Percentiles rank a stretch among this genome's conserved stretches.
Evolutionary conservation across 495 filamentous ascomycete species (phyloP).

Genomic region (Acidomyces sp.): DNA sequence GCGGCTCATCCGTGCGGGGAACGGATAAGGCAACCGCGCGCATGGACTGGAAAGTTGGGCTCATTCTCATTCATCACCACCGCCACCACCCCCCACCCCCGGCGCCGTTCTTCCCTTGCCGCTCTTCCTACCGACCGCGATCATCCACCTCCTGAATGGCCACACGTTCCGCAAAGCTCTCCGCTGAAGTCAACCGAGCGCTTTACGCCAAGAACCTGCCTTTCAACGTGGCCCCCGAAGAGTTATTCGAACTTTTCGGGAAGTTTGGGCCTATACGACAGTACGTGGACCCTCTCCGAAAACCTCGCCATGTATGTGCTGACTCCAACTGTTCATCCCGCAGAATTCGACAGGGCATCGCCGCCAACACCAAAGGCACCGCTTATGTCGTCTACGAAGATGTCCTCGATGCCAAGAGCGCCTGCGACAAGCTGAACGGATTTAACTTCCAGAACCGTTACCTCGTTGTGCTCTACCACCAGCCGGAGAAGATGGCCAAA

Average conservation of each 20-base stretch:
- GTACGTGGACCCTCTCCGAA: constrained; percentile 20
- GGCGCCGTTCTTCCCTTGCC: no score
- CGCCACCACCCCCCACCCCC: no score
- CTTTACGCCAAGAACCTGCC: constrained; percentile 97
- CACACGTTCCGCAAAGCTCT: no score
- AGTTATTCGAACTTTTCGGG: constrained; percentile 88
- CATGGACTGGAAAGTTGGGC: no score
- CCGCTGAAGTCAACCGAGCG: constrained; percentile 91
- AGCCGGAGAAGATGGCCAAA: constrained; percentile 91
- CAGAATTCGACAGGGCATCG: constrained; percentile 98
- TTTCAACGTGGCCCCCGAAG: constrained; percentile 91
- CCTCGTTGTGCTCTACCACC: constrained; percentile 96
- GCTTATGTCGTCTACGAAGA: constrained; percentile 99
- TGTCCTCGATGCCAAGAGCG: constrained; percentile 96
- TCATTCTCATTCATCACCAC: no score
- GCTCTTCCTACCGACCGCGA: no score
- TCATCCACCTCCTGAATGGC: background rate
- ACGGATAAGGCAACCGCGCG: no score
- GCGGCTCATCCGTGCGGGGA: no score
- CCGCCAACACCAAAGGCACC: constrained; percentile 93
- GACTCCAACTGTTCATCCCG: constrained; percentile 39
- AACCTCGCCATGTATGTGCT: constrained; percentile 18
- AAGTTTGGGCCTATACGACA: constrained; percentile 92
- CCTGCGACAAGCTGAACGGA: constrained; percentile 97
- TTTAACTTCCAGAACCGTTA: constrained; percentile 99